phyloP scores from a whole-genome alignment of 2,329 filamentous ascomycete species.

The Raffaelea arxii region DNA sequence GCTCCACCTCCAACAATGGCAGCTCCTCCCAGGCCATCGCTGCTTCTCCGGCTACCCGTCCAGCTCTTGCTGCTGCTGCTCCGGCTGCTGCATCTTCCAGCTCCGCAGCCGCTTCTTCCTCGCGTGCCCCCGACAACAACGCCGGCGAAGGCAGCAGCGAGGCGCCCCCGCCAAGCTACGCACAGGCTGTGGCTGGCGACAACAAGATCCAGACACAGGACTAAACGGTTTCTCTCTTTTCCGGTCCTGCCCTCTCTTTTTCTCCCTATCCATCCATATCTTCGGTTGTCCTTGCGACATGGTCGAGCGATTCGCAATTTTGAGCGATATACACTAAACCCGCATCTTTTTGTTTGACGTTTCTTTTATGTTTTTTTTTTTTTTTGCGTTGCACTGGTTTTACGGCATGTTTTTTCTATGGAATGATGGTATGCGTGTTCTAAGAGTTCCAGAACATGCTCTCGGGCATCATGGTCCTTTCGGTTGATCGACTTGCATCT shows the following conservation, averaged over 20 bases:
- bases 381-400: no score
- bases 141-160: constrained; percentile 34
- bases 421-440: no score
- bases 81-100: constrained; percentile 18
- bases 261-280: no score
- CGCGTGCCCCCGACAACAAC: constrained; percentile 17
- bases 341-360: no score
- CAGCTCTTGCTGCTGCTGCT: constrained; percentile 13
- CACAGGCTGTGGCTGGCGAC: constrained; percentile 81
- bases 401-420: no score
- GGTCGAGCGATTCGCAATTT: no score
- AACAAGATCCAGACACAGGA: constrained; percentile 74
- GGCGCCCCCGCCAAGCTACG: constrained; percentile 70
- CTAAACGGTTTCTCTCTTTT: constrained; percentile 21
- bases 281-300: no score
- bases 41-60: constrained; percentile 21
- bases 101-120: constrained; percentile 9
- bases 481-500: no score
- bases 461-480: no score
- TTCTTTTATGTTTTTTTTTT: no score
- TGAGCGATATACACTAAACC: no score
- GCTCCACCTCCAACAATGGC: constrained; percentile 21
- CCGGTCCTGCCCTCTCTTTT: background rate
- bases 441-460: no score
- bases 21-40: constrained; percentile 13